Conservation (phyloP, 2,329 filamentous ascomycete species). For the Neofusicoccum laricinum region DNA sequence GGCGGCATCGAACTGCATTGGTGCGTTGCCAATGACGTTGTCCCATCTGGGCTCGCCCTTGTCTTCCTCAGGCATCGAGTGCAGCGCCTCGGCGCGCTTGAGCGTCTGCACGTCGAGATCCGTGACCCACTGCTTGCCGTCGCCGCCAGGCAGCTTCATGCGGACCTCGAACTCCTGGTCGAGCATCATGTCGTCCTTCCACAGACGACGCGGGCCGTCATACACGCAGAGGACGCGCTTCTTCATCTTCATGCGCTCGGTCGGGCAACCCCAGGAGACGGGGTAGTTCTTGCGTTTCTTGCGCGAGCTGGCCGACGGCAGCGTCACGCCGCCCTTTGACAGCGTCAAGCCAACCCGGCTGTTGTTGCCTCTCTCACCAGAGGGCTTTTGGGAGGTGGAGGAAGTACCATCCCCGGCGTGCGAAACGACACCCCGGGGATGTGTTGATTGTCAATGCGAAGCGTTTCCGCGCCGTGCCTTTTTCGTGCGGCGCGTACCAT, state of each 20-base stretch:
- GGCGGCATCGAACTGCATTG: not conserved
- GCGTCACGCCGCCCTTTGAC: slow-evolving; percentile 68
- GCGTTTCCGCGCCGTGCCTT: slow-evolving; percentile 46
- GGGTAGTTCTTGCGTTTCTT: slow-evolving; percentile 95
- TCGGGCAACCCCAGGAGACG: slow-evolving; percentile 86
- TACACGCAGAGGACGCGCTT: slow-evolving; percentile 94
- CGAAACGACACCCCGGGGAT: slow-evolving; percentile 45
- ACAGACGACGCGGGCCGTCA: slow-evolving; percentile 80
- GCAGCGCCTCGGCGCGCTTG: slow-evolving; percentile 81
- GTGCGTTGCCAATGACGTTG: slow-evolving; percentile 48
- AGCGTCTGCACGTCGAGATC: slow-evolving; percentile 91
- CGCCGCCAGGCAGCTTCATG: slow-evolving; percentile 62
- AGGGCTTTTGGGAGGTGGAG: slow-evolving; percentile 15
- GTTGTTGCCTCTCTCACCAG: slow-evolving; percentile 9
- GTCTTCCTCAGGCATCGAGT: slow-evolving; percentile 76
- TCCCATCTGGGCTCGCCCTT: slow-evolving; percentile 81
- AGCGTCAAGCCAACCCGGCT: slow-evolving; percentile 62
- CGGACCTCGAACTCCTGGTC: slow-evolving; percentile 93
- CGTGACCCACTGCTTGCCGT: slow-evolving; percentile 70
- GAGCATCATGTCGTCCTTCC: slow-evolving; percentile 99
- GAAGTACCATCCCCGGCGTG: slow-evolving; percentile 38
- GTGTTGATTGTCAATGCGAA: slow-evolving; percentile 46
- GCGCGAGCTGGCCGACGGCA: slow-evolving; percentile 58
- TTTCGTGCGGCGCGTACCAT: slow-evolving; percentile 50
- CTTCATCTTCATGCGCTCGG: slow-evolving; percentile 96